Conservation (phyloP, 202 grass and related monocot genomes). For the Musa balbisiana region DNA sequence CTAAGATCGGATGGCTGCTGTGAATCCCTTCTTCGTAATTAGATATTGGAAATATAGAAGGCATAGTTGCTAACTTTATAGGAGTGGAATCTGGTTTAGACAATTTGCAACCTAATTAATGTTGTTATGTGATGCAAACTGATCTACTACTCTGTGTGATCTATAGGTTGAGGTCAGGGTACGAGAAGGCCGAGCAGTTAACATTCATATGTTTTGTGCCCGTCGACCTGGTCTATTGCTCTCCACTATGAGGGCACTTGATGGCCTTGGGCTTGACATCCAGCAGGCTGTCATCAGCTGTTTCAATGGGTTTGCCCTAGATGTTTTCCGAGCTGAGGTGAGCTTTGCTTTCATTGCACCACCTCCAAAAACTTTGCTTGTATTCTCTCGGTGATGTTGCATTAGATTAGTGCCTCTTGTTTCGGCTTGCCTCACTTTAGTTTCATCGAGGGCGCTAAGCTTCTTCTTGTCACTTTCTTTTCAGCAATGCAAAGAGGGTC, state of each 20-base stretch:
- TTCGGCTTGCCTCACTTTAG: not conserved
- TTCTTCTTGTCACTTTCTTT: slow-evolving; percentile 9
- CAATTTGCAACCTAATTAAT: not conserved
- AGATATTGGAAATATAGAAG: not conserved
- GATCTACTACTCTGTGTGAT: not conserved
- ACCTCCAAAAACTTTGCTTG: not conserved
- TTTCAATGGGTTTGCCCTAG: slow-evolving; percentile 90
- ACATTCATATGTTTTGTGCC: slow-evolving; percentile 91
- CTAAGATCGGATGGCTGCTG: not conserved
- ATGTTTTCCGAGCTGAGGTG: slow-evolving; percentile 95
- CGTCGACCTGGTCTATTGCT: slow-evolving; percentile 81
- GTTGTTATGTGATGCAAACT: no score
- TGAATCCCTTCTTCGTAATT: not conserved
- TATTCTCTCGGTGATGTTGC: not conserved
- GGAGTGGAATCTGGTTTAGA: not conserved
- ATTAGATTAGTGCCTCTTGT: not conserved
- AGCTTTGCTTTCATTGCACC: not conserved
- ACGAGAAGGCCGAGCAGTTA: slow-evolving; percentile 74
- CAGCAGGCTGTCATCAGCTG: slow-evolving; percentile 93
- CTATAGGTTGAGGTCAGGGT: slow-evolving; percentile 78
- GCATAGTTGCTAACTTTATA: not conserved
- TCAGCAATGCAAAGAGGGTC: slow-evolving; percentile 80
- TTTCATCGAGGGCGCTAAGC: not conserved
- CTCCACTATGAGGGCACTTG: slow-evolving; percentile 70
- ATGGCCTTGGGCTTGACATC: slow-evolving; percentile 71